A percentile compares a stretch with the other conserved stretches of the same genome.
Evolutionary conservation across 768 basidiomycete species (phyloP).

Genomic region (Collybia mongolica): DNA sequence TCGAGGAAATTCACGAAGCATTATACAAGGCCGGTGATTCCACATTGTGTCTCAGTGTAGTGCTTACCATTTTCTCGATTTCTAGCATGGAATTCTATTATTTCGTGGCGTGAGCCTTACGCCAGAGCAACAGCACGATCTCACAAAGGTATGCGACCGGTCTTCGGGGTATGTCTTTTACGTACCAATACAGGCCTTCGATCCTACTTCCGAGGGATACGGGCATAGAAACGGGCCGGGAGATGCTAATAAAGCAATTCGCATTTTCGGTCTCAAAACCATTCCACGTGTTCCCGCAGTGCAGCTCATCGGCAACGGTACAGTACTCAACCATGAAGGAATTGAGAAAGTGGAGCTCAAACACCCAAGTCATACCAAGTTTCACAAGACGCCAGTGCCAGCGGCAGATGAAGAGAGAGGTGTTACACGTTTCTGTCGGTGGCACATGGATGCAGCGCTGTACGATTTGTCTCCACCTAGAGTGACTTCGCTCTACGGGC

Average conservation of each 20-base stretch:
- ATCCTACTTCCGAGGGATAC: conserved; percentile 57
- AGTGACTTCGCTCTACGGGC: conserved; percentile 85
- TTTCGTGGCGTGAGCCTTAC: conserved; percentile 68
- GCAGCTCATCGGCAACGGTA: conserved; percentile 89
- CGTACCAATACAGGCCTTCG: conserved; percentile 59
- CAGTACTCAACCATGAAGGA: conserved; percentile 77
- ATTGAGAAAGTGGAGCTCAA: conserved; percentile 75
- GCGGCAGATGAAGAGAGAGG: conserved; percentile 73
- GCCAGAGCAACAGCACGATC: conserved; percentile 80
- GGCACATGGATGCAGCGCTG: conserved; percentile 90
- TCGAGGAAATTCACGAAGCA: conserved; percentile 64
- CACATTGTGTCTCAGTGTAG: not conserved
- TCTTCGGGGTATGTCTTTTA: not conserved
- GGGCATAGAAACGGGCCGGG: conserved; percentile 89
- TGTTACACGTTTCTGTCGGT: conserved; percentile 83
- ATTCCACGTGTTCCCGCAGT: conserved; percentile 87
- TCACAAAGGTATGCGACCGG: conserved; percentile 65
- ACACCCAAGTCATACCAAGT: conserved; percentile 82
- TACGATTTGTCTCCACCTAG: conserved; percentile 78
- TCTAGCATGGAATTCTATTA: conserved; percentile 67
- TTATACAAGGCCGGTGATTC: conserved; percentile 61
- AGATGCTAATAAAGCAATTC: conserved; percentile 69
- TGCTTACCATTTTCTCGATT: not conserved
- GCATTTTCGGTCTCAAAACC: conserved; percentile 88
- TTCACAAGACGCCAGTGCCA: conserved; percentile 78